Conservation (phyloP, 2,329 filamentous ascomycete species). For the Epichloe bromicola region DNA sequence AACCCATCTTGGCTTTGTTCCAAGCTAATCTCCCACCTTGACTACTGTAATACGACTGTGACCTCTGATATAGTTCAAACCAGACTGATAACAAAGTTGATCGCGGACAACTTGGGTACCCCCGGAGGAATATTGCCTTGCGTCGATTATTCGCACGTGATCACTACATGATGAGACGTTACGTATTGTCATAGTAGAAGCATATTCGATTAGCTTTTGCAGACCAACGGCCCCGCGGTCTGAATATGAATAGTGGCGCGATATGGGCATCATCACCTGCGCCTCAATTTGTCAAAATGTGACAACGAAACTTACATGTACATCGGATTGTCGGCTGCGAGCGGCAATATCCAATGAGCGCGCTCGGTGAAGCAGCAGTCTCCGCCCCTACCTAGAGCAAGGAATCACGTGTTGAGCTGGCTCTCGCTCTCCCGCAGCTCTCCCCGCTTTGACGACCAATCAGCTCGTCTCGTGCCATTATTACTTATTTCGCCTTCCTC, state of each 20-base stretch:
- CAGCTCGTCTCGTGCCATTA: conserved; percentile 11
- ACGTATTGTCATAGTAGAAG: too few species aligned
- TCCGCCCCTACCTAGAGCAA: background rate
- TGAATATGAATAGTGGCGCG: background rate
- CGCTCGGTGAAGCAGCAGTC: background rate
- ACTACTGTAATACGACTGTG: conserved; percentile 25
- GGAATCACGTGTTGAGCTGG: conserved; percentile 6
- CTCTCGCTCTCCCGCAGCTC: background rate
- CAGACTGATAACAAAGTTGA: conserved; percentile 13
- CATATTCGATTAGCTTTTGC: too few species aligned
- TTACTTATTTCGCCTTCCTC: background rate
- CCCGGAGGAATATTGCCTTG: conserved; percentile 9
- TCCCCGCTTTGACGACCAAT: conserved; percentile 22
- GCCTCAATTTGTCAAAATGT: background rate
- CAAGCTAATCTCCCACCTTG: too few species aligned
- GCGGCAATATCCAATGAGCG: background rate
- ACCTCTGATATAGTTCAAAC: conserved; percentile 22
- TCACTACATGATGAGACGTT: too few species aligned
- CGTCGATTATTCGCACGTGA: too few species aligned
- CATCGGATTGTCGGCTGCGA: background rate
- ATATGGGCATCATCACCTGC: conserved; percentile 1
- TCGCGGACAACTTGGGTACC: conserved; percentile 18
- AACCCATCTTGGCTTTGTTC: too few species aligned
- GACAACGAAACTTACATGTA: background rate
- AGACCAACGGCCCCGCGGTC: too few species aligned